Conservation (phyloP, 2,329 filamentous ascomycete species). For the Trichoderma afroharzianum region DNA sequence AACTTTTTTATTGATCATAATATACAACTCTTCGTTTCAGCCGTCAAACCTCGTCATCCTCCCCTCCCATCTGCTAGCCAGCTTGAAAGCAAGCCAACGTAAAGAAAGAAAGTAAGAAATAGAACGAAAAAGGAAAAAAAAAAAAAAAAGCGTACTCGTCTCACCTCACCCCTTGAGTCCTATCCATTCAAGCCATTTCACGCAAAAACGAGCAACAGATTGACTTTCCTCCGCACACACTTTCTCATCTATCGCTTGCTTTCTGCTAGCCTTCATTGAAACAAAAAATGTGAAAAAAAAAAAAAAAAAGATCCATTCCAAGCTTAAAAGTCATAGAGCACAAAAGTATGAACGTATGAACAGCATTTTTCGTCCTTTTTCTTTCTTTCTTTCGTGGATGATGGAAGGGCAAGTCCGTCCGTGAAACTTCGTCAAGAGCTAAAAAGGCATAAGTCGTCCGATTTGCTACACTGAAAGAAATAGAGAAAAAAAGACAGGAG, state of each 20-base stretch:
- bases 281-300: neutral
- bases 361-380: neutral
- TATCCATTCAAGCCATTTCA: neutral
- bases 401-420: neutral
- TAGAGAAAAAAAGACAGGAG: neutral
- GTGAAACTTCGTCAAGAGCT: neutral
- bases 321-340: neutral
- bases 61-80: neutral
- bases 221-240: neutral
- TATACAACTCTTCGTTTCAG: conserved; percentile 13
- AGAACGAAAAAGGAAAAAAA: neutral
- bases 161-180: neutral
- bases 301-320: neutral
- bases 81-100: neutral
- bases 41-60: neutral
- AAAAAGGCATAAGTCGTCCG: conserved; percentile 3
- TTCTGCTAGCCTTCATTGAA: conserved; percentile 1
- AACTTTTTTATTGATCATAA: conserved; percentile 17
- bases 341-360: neutral
- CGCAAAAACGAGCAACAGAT: neutral
- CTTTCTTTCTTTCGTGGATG: neutral
- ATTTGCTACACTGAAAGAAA: neutral
- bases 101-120: neutral
- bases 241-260: neutral
- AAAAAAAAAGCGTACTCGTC: neutral